These are phyloP conservation scores for Serendipita vermifera DNA, from an alignment of 768 basidiomycete genomes.

Conservation along the genomic window DNA sequence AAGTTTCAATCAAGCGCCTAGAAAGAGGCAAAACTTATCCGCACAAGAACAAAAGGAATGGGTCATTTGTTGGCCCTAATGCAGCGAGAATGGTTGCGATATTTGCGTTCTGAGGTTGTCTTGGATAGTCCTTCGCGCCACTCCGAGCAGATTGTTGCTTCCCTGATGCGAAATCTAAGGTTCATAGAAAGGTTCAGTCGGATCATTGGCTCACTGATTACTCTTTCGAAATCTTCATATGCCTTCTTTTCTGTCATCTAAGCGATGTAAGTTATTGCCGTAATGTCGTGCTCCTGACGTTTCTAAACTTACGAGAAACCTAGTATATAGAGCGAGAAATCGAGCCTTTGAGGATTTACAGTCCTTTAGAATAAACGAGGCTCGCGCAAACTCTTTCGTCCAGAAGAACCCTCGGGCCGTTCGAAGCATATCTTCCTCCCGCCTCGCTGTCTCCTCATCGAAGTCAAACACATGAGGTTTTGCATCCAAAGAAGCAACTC, in stretches of 20 bases:
- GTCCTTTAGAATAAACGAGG: slow-evolving; percentile 45
- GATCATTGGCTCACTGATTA: slow-evolving; percentile 42
- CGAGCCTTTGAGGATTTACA: slow-evolving; percentile 59
- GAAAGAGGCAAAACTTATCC: slow-evolving; percentile 19
- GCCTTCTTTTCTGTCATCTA: slow-evolving; percentile 78
- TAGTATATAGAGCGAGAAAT: slow-evolving; percentile 69
- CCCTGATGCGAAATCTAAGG: background rate
- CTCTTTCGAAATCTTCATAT: slow-evolving; percentile 72
- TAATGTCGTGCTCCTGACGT: slow-evolving; percentile 9
- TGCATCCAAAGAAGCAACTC: slow-evolving; percentile 23
- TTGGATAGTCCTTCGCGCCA: slow-evolving; percentile 7
- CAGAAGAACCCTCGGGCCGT: slow-evolving; percentile 65
- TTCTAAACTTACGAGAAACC: slow-evolving; percentile 58
- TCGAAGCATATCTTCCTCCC: slow-evolving; percentile 58
- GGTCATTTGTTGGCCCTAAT: slow-evolving; percentile 50
- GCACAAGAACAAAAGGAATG: slow-evolving; percentile 76
- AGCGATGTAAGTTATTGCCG: slow-evolving; percentile 10
- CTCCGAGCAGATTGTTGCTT: slow-evolving; percentile 4
- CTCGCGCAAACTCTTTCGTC: slow-evolving; percentile 64
- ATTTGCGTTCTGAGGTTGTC: slow-evolving; percentile 10
- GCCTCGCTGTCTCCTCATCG: slow-evolving; percentile 8
- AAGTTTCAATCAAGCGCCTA: slow-evolving; percentile 12
- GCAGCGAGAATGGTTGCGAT: slow-evolving; percentile 34
- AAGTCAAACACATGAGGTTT: slow-evolving; percentile 13
- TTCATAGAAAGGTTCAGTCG: background rate